Conservation (phyloP, 768 basidiomycete genomes). For the Floccularia luteovirens region DNA sequence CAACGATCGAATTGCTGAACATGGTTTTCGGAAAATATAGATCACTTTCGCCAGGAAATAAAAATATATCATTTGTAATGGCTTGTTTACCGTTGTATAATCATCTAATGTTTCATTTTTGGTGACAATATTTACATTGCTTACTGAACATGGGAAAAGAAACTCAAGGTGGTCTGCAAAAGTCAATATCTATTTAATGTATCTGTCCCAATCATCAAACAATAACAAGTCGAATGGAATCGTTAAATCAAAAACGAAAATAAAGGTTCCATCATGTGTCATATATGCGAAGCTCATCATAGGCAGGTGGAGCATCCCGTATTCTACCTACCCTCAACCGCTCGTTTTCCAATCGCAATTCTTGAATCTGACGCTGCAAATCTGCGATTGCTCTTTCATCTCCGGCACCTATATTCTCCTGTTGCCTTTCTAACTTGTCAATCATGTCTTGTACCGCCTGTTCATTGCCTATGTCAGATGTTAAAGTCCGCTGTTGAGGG, state of each 20-base stretch:
- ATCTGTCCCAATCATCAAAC: too few species aligned
- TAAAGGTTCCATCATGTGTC: too few species aligned
- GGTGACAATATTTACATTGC: too few species aligned
- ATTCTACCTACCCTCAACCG: background rate
- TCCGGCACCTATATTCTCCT: background rate
- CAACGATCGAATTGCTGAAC: conserved; percentile 1
- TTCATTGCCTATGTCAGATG: too few species aligned
- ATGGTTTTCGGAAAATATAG: conserved; percentile 21
- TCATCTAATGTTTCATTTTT: too few species aligned
- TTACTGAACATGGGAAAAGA: too few species aligned
- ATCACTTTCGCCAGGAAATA: conserved; percentile 75
- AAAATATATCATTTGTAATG: conserved; percentile 2
- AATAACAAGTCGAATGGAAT: too few species aligned
- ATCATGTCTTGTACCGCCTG: background rate
- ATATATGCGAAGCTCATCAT: background rate
- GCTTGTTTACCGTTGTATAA: background rate
- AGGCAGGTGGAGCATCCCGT: background rate
- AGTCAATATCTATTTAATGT: too few species aligned
- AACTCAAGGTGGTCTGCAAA: too few species aligned
- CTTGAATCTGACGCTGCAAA: background rate
- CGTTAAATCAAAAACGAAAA: too few species aligned
- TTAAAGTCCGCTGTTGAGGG: too few species aligned
- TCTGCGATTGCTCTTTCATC: too few species aligned
- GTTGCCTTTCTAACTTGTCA: background rate
- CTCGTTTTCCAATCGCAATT: background rate